phyloP scores from a whole-genome alignment of 1,139 yeast genomes.

The Yamadazyma buinensis region DNA sequence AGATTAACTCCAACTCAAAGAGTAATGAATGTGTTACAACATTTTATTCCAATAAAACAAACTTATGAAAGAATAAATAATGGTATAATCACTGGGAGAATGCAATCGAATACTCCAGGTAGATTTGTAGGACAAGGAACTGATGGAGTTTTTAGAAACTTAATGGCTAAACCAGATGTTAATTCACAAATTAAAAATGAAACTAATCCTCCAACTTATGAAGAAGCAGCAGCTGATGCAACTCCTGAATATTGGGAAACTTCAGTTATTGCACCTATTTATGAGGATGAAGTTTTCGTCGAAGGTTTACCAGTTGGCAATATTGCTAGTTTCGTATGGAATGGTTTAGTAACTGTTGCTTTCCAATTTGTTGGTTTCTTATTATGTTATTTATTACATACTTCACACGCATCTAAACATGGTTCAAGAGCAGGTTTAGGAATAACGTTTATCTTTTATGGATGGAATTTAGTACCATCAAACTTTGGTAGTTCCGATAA shows the following conservation, averaged over 20 bases:
- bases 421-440: slow-evolving; percentile 96
- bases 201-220: slow-evolving; percentile 83
- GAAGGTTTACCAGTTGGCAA: slow-evolving; percentile 98
- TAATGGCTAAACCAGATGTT: slow-evolving; percentile 79
- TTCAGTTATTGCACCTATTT: slow-evolving; percentile 78
- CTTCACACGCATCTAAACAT: slow-evolving; percentile 95
- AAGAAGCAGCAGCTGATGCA: slow-evolving; percentile 92
- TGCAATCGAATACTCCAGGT: slow-evolving; percentile 44
- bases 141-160: slow-evolving; percentile 91
- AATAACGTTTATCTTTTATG: slow-evolving; percentile 73
- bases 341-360: slow-evolving; percentile 78
- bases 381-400: slow-evolving; percentile 84
- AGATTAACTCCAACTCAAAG: slow-evolving; percentile 27
- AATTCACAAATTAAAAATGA: slow-evolving; percentile 42
- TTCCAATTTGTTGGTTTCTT: slow-evolving; percentile 94
- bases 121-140: slow-evolving; percentile 53
- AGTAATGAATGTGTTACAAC: slow-evolving; percentile 29
- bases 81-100: slow-evolving; percentile 42
- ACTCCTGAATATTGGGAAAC: slow-evolving; percentile 98
- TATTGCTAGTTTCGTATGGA: slow-evolving; percentile 84
- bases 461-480: slow-evolving; percentile 67
- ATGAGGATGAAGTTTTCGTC: slow-evolving; percentile 83
- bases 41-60: slow-evolving; percentile 37
- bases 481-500: slow-evolving; percentile 42
- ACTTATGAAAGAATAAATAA: slow-evolving; percentile 44